Conservation (phyloP, 768 basidiomycete species). For the Tulasnella sp. region DNA sequence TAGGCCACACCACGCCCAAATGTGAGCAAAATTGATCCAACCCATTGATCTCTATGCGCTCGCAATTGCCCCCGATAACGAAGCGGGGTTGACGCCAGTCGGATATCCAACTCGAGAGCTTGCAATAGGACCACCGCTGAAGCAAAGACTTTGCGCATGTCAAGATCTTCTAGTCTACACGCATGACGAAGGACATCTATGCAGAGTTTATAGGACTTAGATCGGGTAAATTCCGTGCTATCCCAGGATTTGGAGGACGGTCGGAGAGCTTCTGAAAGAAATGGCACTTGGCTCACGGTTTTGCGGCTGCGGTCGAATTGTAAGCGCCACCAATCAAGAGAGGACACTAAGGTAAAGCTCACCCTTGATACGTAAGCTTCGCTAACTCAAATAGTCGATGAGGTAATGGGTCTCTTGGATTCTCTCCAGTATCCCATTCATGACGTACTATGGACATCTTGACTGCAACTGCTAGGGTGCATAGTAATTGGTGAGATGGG, state of each 20-base stretch:
- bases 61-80: neutral
- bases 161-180: neutral
- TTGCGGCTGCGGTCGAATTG: neutral
- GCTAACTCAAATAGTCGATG: neutral
- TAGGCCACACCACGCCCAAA: neutral
- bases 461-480: neutral
- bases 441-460: neutral
- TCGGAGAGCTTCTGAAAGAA: neutral
- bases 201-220: neutral
- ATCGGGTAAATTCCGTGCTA: neutral
- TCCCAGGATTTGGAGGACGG: too few species aligned
- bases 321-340: neutral
- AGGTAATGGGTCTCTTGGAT: neutral
- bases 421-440: neutral
- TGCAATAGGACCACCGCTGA: neutral
- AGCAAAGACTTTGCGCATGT: neutral
- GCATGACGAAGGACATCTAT: neutral
- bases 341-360: neutral
- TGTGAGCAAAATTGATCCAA: neutral
- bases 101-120: neutral
- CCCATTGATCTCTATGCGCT: neutral
- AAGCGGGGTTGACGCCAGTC: neutral
- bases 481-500: neutral
- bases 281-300: neutral
- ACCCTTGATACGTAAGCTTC: neutral